phyloP scores from a whole-genome alignment of 768 basidiomycete species.

The Suillus discolor region DNA sequence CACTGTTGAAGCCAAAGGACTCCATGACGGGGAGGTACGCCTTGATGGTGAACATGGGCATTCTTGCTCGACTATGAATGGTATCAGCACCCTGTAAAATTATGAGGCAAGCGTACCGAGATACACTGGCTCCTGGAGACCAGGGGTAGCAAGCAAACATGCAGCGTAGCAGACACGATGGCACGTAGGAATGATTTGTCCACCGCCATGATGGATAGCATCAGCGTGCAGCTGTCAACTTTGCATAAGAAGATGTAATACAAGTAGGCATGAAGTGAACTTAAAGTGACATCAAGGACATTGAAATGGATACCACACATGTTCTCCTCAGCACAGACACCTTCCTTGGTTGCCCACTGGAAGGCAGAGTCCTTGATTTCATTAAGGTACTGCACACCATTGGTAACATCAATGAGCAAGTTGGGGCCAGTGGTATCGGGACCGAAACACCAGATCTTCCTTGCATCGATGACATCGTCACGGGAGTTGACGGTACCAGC shows the following conservation, averaged over 20 bases:
- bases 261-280: slow-evolving; percentile 26
- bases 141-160: slow-evolving; percentile 86
- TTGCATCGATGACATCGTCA: slow-evolving; percentile 98
- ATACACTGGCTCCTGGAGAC: slow-evolving; percentile 96
- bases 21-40: slow-evolving; percentile 91
- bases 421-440: slow-evolving; percentile 98
- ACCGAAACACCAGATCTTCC: slow-evolving; percentile 99
- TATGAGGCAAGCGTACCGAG: slow-evolving; percentile 53
- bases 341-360: slow-evolving; percentile 99
- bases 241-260: not conserved
- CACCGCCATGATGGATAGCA: slow-evolving; percentile 99
- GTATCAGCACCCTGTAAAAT: slow-evolving; percentile 71
- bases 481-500: slow-evolving; percentile 80
- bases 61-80: slow-evolving; percentile 84
- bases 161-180: slow-evolving; percentile 97
- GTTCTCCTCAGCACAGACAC: slow-evolving; percentile 94
- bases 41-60: slow-evolving; percentile 99
- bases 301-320: slow-evolving; percentile 99
- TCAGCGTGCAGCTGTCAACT: slow-evolving; percentile 83
- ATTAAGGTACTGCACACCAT: slow-evolving; percentile 98
- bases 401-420: slow-evolving; percentile 95
- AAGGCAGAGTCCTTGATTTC: slow-evolving; percentile 99
- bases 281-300: slow-evolving; percentile 90
- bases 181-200: slow-evolving; percentile 96
- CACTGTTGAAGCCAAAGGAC: slow-evolving; percentile 98